phyloP scores from a whole-genome alignment of 305 asterid genomes.

The Fraxinus velutina region DNA sequence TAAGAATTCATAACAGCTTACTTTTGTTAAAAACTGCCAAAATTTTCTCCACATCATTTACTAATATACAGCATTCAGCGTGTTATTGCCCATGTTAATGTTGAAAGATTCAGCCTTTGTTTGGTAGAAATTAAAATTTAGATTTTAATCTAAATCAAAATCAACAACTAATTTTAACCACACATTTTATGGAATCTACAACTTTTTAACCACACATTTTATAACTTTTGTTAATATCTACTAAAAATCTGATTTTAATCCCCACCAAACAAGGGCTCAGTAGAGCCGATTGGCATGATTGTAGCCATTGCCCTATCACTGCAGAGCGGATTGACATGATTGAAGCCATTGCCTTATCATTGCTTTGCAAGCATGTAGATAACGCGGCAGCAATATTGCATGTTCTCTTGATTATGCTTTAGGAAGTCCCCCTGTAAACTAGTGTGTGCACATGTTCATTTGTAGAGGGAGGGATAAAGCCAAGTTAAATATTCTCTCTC shows the following conservation, averaged over 20 bases:
- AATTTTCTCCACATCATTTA: background rate
- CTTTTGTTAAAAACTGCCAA: background rate
- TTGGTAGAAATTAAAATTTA: too few relatives aligned
- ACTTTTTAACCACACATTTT: too few relatives aligned
- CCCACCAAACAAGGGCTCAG: too few relatives aligned
- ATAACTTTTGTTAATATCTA: too few relatives aligned
- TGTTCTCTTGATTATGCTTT: background rate
- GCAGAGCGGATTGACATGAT: background rate
- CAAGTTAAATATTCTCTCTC: background rate
- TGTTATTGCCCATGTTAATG: background rate
- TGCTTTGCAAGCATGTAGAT: background rate
- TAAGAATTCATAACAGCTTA: background rate
- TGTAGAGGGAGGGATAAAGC: background rate
- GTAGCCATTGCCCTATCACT: too few relatives aligned
- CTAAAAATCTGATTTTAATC: too few relatives aligned
- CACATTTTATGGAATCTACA: too few relatives aligned
- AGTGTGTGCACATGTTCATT: background rate
- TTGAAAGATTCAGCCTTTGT: background rate
- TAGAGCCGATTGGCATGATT: too few relatives aligned
- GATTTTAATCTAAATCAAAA: too few relatives aligned
- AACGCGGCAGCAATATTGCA: background rate
- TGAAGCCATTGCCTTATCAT: background rate
- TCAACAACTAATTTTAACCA: too few relatives aligned
- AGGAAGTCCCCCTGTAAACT: background rate
- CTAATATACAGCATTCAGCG: background rate